Evolutionary conservation across 2,329 filamentous ascomycete species (phyloP).

Genomic region (Calonectria honghensis): DNA sequence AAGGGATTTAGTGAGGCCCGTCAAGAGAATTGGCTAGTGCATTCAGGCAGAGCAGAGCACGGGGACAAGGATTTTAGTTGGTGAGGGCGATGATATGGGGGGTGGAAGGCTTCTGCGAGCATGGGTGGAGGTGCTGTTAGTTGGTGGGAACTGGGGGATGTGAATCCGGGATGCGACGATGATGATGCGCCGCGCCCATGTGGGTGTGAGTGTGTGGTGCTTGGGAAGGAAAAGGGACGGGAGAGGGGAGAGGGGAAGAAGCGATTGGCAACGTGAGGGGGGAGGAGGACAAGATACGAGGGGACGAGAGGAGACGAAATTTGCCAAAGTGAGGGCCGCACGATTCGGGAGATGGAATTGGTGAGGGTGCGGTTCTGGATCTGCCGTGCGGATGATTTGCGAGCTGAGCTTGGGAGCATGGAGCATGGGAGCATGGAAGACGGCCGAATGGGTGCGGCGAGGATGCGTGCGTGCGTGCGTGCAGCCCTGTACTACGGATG

Average conservation of each 20-base stretch:
- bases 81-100: constrained; percentile 37
- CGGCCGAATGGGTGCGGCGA: constrained; percentile 19
- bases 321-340: constrained; percentile 25
- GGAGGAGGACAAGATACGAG: constrained; percentile 2
- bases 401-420: constrained; percentile 18
- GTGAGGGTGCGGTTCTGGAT: constrained; percentile 27
- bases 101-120: constrained; percentile 28
- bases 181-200: constrained; percentile 38
- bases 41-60: constrained; percentile 17
- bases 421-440: constrained; percentile 21
- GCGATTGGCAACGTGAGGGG: constrained; percentile 27
- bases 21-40: constrained; percentile 38
- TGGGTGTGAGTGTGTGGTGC: constrained; percentile 21
- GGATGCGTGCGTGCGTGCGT: not conserved
- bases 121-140: constrained; percentile 37
- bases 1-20: constrained; percentile 27
- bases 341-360: constrained; percentile 24
- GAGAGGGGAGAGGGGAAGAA: not conserved
- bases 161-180: constrained; percentile 40
- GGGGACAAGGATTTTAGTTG: constrained; percentile 35
- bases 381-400: constrained; percentile 22
- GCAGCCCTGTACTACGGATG: constrained; percentile 10
- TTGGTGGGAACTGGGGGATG: constrained; percentile 32
- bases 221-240: constrained; percentile 1
- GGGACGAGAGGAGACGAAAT: constrained; percentile 23